Evolutionary conservation across 495 filamentous ascomycete genomes (phyloP).

Genomic region (Annulohypoxylon maeteangense): DNA sequence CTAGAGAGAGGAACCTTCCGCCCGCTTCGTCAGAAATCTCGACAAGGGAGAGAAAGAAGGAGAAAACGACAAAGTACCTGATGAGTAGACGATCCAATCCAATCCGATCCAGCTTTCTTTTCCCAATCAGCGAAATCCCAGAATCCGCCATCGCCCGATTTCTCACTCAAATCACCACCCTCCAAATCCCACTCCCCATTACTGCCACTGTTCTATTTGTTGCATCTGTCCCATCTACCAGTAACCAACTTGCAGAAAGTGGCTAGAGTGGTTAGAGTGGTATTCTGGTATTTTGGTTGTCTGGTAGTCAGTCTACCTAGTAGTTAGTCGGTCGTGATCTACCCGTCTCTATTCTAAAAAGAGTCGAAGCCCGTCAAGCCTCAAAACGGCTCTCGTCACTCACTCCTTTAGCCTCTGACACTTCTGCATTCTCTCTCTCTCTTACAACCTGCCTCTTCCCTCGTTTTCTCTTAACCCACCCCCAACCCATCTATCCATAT

Average conservation of each 20-base stretch:
- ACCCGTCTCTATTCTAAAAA: slow-evolving; percentile 36
- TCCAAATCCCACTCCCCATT: slow-evolving; percentile 8
- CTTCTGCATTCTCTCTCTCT: slow-evolving; percentile 16
- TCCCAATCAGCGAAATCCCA: slow-evolving; percentile 35
- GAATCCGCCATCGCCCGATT: slow-evolving; percentile 28
- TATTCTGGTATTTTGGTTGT: background rate
- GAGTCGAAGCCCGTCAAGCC: slow-evolving; percentile 34
- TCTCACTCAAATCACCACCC: background rate
- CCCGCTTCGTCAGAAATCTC: slow-evolving; percentile 23
- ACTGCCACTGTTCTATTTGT: background rate
- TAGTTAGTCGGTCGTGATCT: slow-evolving; percentile 19
- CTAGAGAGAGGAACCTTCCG: slow-evolving; percentile 22
- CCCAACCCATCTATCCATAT: slow-evolving; percentile 12
- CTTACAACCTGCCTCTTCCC: slow-evolving; percentile 17
- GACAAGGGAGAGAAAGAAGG: slow-evolving; percentile 1
- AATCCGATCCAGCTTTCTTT: background rate
- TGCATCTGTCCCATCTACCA: background rate
- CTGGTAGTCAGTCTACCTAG: background rate
- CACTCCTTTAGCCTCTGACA: slow-evolving; percentile 1
- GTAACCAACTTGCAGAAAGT: slow-evolving; percentile 13
- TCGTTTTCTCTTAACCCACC: background rate
- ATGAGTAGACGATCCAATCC: slow-evolving; percentile 30
- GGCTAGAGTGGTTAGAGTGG: slow-evolving; percentile 23
- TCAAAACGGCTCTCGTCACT: slow-evolving; percentile 21
- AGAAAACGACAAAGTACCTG: slow-evolving; percentile 5